phyloP scores from a whole-genome alignment of 495 filamentous ascomycete species.

The Podospora comata region DNA sequence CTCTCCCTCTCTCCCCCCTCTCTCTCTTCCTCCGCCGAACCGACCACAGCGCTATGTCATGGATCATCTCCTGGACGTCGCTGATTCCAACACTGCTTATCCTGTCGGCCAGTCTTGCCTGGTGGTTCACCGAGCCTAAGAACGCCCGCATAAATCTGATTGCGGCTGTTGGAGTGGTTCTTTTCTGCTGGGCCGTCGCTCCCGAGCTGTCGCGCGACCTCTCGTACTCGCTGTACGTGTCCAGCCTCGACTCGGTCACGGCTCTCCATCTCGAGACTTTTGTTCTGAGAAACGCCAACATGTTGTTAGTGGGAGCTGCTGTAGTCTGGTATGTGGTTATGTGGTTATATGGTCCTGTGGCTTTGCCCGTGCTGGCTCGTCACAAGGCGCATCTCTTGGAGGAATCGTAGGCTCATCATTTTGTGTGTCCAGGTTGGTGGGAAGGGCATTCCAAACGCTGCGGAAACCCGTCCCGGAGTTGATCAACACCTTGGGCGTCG shows the following conservation, averaged over 20 bases:
- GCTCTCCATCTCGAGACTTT: constrained; percentile 40
- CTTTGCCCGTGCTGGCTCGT: background rate
- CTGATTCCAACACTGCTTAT: constrained; percentile 50
- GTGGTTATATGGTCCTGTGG: background rate
- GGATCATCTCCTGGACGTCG: constrained; percentile 48
- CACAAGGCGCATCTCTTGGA: constrained; percentile 5
- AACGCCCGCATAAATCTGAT: constrained; percentile 45
- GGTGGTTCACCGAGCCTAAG: constrained; percentile 50
- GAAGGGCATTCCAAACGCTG: constrained; percentile 79
- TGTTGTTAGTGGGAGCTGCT: constrained; percentile 45
- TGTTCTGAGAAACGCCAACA: constrained; percentile 42
- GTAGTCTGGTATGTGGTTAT: constrained; percentile 42
- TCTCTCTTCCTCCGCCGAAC: constrained; percentile 9
- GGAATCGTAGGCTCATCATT: constrained; percentile 17
- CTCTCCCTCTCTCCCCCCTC: constrained; percentile 12
- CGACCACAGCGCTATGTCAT: constrained; percentile 49
- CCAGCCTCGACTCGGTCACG: constrained; percentile 33
- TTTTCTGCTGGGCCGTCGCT: constrained; percentile 46
- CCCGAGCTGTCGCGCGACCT: constrained; percentile 42
- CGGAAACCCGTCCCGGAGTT: constrained; percentile 87
- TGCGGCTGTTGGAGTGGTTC: constrained; percentile 44
- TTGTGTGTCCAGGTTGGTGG: constrained; percentile 60
- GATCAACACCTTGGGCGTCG: constrained; percentile 84
- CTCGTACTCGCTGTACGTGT: constrained; percentile 37
- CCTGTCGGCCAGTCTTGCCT: constrained; percentile 47